Percentiles rank a stretch among this genome's conserved stretches.
Evolutionary conservation across 108 stramenopile genomes (phyloP).

Genomic region (Seminavis robusta): DNA sequence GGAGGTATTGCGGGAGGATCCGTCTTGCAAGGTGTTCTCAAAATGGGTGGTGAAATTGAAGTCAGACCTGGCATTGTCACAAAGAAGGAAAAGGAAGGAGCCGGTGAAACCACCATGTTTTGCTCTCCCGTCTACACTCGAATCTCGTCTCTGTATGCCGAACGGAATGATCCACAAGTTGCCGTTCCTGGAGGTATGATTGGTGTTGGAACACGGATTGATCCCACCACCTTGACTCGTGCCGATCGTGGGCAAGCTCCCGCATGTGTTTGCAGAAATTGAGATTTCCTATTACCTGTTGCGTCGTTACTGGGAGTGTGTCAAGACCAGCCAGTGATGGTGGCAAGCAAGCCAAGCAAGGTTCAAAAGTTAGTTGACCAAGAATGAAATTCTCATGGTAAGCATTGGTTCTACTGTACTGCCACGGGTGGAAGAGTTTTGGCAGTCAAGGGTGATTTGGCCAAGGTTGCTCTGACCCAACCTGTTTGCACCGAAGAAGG

Average conservation of each 20-base stretch:
- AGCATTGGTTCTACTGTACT: conserved; percentile 99
- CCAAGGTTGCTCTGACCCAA: conserved; percentile 96
- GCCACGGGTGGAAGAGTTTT: conserved; percentile 96
- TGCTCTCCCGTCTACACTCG: conserved; percentile 89
- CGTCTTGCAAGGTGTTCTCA: conserved; percentile 96
- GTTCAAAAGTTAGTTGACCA: conserved; percentile 93
- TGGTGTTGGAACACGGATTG: conserved; percentile 98
- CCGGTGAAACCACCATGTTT: conserved; percentile 82
- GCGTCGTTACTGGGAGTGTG: conserved; percentile 95
- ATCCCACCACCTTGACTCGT: conserved; percentile 97
- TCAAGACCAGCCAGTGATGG: conserved; percentile 97
- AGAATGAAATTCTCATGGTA: conserved; percentile 98
- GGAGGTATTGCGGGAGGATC: conserved; percentile 99
- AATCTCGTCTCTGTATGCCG: conserved; percentile 91
- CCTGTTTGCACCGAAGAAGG: conserved; percentile 99
- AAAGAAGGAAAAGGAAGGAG: conserved; percentile 83
- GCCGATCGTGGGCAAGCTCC: conserved; percentile 98
- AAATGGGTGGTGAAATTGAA: conserved; percentile 99
- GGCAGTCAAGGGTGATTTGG: conserved; percentile 94
- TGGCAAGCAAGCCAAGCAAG: conserved; percentile 97
- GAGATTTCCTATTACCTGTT: conserved; percentile 98
- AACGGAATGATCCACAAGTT: conserved; percentile 96
- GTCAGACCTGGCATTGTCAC: conserved; percentile 98
- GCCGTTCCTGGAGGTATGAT: conserved; percentile 99
- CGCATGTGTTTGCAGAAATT: conserved; percentile 97